A percentile compares a stretch with the other conserved stretches of the same genome.
Conservation (phyloP, 768 basidiomycete genomes). For the Boletellus ananas region DNA sequence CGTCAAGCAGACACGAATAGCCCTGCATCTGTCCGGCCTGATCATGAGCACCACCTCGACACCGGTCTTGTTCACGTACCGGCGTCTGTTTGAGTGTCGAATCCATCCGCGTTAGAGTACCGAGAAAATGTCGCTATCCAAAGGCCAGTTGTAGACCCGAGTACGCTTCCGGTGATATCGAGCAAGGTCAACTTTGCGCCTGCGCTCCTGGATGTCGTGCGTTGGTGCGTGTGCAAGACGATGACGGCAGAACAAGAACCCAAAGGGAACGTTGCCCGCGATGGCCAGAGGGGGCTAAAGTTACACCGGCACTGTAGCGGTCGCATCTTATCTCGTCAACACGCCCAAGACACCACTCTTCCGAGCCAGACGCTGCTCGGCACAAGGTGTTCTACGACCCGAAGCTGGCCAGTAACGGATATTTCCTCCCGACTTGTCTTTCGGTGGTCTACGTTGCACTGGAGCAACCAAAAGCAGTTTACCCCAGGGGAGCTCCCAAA, state of each 20-base stretch:
- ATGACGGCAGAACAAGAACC: constrained; percentile 34
- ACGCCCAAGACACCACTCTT: constrained; percentile 40
- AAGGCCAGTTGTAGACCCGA: constrained; percentile 41
- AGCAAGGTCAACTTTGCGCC: constrained; percentile 40
- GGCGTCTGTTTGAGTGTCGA: constrained; percentile 37
- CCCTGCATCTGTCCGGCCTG: too few relatives aligned
- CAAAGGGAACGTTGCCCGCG: constrained; percentile 42
- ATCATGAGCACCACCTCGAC: constrained; percentile 6
- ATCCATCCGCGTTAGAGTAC: not conserved
- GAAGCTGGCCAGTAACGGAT: constrained; percentile 40
- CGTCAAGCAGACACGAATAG: not conserved
- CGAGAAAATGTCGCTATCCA: not conserved
- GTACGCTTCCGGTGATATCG: constrained; percentile 35
- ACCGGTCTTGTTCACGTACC: constrained; percentile 36
- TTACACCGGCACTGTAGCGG: constrained; percentile 40
- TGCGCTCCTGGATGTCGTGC: constrained; percentile 40
- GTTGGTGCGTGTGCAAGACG: not conserved
- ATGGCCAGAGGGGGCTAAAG: constrained; percentile 33
- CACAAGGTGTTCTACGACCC: constrained; percentile 42
- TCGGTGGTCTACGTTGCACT: constrained; percentile 36
- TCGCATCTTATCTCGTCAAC: constrained; percentile 39
- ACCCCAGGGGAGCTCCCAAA: constrained; percentile 38
- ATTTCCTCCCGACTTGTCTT: constrained; percentile 42
- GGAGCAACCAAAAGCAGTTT: constrained; percentile 35
- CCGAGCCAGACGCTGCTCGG: constrained; percentile 31